Conservation (phyloP, 2,329 filamentous ascomycete species). For the Ophiostoma populinum region DNA sequence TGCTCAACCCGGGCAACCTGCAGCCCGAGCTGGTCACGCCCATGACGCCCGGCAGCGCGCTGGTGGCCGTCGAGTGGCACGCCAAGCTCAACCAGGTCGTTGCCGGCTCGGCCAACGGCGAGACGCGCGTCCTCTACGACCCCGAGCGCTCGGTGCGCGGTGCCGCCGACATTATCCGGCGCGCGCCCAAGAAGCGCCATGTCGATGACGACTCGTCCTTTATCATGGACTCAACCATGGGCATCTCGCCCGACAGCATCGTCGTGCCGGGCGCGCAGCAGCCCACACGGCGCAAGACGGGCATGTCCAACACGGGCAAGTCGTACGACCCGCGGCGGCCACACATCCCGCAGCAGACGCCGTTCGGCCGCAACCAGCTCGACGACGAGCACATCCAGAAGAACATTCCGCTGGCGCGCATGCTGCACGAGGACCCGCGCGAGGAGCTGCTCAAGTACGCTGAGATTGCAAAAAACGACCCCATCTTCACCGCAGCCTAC, state of each 20-base stretch:
- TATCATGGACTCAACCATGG: conserved; percentile 67
- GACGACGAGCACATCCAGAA: conserved; percentile 80
- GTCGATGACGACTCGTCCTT: conserved; percentile 82
- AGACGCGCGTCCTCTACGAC: conserved; percentile 81
- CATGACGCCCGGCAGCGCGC: conserved; percentile 66
- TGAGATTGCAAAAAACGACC: conserved; percentile 80
- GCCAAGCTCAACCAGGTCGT: conserved; percentile 90
- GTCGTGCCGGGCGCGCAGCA: conserved; percentile 47
- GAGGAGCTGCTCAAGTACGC: conserved; percentile 92
- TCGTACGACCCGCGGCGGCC: conserved; percentile 66
- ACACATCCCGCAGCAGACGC: conserved; percentile 69
- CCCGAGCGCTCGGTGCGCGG: conserved; percentile 67
- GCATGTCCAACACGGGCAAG: conserved; percentile 61
- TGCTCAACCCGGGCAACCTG: conserved; percentile 84
- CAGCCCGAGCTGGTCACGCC: conserved; percentile 70
- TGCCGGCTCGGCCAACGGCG: conserved; percentile 79
- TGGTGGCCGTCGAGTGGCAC: conserved; percentile 84
- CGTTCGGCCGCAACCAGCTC: conserved; percentile 78
- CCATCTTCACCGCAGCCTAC: conserved; percentile 89
- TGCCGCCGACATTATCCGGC: conserved; percentile 77
- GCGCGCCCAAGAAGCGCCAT: conserved; percentile 85
- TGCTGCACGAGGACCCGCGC: conserved; percentile 91
- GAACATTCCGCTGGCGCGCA: conserved; percentile 74
- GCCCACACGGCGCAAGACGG: conserved; percentile 31
- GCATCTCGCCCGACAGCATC: conserved; percentile 70